A percentile compares a stretch with the other conserved stretches of the same genome.
phyloP scores from a whole-genome alignment of 2,329 filamentous ascomycete species.

The Pseudocercospora fijiensis region DNA sequence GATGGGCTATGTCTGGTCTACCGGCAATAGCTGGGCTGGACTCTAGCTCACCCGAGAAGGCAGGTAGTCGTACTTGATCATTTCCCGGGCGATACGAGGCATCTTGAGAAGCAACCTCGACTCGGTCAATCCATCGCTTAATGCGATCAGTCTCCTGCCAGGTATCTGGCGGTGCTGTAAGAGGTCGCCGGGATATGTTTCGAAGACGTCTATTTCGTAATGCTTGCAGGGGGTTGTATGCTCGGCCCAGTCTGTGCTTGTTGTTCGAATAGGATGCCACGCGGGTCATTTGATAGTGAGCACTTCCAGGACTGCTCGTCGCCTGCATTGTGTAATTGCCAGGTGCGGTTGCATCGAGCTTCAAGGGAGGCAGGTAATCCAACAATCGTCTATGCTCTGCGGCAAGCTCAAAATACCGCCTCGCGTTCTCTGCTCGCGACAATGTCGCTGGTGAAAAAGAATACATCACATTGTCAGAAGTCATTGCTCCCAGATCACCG shows the following conservation, averaged over 20 bases:
- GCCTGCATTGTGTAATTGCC: conserved; percentile 44
- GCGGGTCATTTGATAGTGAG: conserved; percentile 43
- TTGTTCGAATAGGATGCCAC: conserved; percentile 40
- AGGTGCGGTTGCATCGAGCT: conserved; percentile 45
- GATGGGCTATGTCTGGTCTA: conserved; percentile 18
- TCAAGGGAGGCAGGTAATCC: conserved; percentile 73
- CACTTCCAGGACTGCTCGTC: conserved; percentile 44
- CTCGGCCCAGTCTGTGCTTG: conserved; percentile 57
- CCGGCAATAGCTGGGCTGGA: conserved; percentile 14
- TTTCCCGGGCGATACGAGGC: conserved; percentile 42
- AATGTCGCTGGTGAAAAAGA: conserved; percentile 78
- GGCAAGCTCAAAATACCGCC: conserved; percentile 79
- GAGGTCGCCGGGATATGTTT: conserved; percentile 69
- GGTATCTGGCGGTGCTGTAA: conserved; percentile 72
- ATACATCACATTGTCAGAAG: conserved; percentile 52
- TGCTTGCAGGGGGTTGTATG: conserved; percentile 89
- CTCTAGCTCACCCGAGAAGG: conserved; percentile 33
- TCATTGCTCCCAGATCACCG: conserved; percentile 7
- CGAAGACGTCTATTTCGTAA: conserved; percentile 87
- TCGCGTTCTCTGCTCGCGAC: conserved; percentile 78
- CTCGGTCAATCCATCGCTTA: conserved; percentile 71
- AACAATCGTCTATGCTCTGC: conserved; percentile 79
- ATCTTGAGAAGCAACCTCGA: conserved; percentile 52
- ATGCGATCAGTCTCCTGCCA: conserved; percentile 74
- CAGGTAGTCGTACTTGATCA: conserved; percentile 34